These are phyloP conservation scores for Populus hybrid DNA, from an alignment of 441 rosid species.

Conservation along the genomic window DNA sequence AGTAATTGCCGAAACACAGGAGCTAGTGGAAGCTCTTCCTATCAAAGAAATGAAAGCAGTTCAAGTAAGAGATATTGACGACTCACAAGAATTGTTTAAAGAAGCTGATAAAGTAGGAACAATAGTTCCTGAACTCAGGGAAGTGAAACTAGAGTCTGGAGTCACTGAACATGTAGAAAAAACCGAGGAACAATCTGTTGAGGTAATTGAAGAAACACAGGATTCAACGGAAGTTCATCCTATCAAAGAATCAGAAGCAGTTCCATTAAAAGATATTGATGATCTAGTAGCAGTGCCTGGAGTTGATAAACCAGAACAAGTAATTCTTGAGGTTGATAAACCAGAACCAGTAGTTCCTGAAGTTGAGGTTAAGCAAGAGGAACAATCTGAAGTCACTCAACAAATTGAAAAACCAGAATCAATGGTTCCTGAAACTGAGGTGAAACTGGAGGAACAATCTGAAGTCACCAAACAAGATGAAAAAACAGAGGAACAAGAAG, in stretches of 20 bases:
- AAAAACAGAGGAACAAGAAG: constrained; percentile 15
- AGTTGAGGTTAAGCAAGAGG: constrained; percentile 8
- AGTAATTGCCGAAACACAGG: constrained; percentile 5
- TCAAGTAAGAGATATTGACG: constrained; percentile 4
- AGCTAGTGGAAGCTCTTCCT: background rate
- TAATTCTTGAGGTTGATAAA: background rate
- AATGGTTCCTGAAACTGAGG: background rate
- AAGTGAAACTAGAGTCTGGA: background rate
- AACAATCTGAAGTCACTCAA: background rate
- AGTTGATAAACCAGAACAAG: background rate
- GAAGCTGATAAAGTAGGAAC: constrained; percentile 1
- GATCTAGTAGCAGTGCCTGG: background rate
- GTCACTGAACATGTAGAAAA: background rate
- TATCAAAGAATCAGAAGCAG: constrained; percentile 18
- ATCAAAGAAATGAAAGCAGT: constrained; percentile 11
- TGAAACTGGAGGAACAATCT: background rate
- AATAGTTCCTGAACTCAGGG: background rate
- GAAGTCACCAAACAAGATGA: background rate
- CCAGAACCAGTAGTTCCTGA: constrained; percentile 1
- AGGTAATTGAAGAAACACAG: background rate
- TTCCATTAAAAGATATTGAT: background rate
- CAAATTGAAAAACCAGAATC: background rate
- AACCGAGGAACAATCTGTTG: background rate
- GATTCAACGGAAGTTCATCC: constrained; percentile 17
- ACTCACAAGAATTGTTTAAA: constrained; percentile 2